These are phyloP conservation scores for Talaromyces sp. DNA, from an alignment of 2,329 filamentous ascomycete genomes.

Conservation along the genomic window DNA sequence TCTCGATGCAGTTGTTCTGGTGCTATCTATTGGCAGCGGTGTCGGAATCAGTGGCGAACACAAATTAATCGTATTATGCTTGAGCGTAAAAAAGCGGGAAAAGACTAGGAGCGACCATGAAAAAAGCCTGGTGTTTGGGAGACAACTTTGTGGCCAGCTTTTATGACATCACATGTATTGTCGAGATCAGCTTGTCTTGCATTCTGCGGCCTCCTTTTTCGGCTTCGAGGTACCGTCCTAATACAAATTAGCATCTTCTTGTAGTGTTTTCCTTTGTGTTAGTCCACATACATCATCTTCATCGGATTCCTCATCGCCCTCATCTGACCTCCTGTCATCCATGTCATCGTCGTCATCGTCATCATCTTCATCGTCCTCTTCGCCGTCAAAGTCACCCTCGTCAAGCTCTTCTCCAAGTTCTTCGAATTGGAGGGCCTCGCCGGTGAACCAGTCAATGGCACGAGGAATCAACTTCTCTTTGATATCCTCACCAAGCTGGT, in stretches of 20 bases:
- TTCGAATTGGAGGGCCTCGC: conserved; percentile 94
- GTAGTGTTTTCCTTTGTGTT: conserved; percentile 1
- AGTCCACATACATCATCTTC: conserved; percentile 38
- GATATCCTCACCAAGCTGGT: conserved; percentile 97
- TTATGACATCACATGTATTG: background rate
- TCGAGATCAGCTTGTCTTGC: conserved; percentile 76
- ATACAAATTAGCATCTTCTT: conserved; percentile 17
- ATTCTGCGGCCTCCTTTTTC: conserved; percentile 90
- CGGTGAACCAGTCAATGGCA: conserved; percentile 99
- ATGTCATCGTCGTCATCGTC: conserved; percentile 74
- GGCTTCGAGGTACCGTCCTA: conserved; percentile 84
- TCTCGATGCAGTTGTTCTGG: conserved; percentile 7
- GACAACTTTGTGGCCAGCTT: background rate
- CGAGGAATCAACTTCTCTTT: conserved; percentile 99
- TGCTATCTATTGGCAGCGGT: conserved; percentile 5
- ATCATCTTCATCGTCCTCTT: conserved; percentile 88
- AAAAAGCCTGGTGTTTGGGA: background rate
- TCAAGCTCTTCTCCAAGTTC: conserved; percentile 82
- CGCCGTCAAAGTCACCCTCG: conserved; percentile 77
- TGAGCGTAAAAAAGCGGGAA: background rate
- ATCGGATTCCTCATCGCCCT: conserved; percentile 59
- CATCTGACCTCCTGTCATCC: conserved; percentile 58
- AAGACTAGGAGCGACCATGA: background rate
- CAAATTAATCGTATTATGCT: conserved; percentile 12
- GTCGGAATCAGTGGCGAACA: conserved; percentile 5